Conservation (phyloP, 805 yeast genomes). For the Spathaspora sp. region DNA sequence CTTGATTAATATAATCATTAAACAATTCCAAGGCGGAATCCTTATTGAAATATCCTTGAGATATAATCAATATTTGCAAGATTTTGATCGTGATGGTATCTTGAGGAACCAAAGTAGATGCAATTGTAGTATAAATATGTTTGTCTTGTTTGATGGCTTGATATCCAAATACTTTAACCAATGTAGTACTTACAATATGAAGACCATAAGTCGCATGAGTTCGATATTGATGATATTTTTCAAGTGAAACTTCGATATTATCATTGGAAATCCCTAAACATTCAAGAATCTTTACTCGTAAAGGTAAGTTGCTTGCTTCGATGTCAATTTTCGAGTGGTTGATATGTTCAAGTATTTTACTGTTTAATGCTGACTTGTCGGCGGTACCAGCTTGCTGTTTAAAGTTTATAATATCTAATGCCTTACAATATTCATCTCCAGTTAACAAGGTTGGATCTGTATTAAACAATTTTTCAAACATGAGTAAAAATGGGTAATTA, state of each 20-base stretch:
- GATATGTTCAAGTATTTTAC: not conserved
- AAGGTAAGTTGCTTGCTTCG: constrained; percentile 23
- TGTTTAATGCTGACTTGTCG: not conserved
- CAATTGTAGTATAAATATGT: constrained; percentile 28
- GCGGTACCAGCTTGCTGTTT: not conserved
- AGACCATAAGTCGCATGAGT: constrained; percentile 35
- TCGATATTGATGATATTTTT: constrained; percentile 38
- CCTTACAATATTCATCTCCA: constrained; percentile 6
- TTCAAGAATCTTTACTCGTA: constrained; percentile 31
- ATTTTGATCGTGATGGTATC: constrained; percentile 25
- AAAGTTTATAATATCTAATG: constrained; percentile 7
- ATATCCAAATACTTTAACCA: constrained; percentile 38
- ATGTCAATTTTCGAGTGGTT: constrained; percentile 7
- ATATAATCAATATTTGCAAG: constrained; percentile 40
- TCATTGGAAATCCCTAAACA: constrained; percentile 26
- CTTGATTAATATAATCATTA: constrained; percentile 41
- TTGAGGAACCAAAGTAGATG: constrained; percentile 33
- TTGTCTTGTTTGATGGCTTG: constrained; percentile 32
- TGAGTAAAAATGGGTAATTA: constrained; percentile 7
- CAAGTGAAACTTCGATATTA: constrained; percentile 27
- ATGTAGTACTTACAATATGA: constrained; percentile 37
- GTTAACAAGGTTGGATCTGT: constrained; percentile 11
- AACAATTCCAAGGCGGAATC: constrained; percentile 40
- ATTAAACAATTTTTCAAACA: constrained; percentile 12
- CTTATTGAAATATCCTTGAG: constrained; percentile 33